Evolutionary conservation across 108 stramenopile genomes (phyloP), one percentile per base, ranked within the genome.

Genomic region (Schizochytrium sp.): DNA sequence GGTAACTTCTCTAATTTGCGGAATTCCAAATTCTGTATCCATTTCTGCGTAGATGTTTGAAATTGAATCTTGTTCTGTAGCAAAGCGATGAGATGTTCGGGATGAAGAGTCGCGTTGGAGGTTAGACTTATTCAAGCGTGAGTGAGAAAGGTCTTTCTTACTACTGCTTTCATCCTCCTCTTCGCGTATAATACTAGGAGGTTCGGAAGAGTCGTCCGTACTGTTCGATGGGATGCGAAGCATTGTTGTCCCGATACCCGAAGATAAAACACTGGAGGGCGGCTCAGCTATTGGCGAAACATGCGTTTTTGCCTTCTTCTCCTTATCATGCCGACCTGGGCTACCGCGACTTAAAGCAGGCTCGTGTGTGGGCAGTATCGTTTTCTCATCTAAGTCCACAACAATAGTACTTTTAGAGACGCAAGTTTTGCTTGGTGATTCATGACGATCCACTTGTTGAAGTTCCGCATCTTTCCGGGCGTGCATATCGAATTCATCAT

Each of bases 1-100:
- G 12, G 7, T 3, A 38, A 55, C 53, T 83, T 49, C 76, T 12
- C 76, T 10, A 28, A 83, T 83, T 55, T 55, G 76, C 1, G 76
- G 76, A 55, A 83, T 83, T 5, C 76, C 76, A 40, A 55, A 49
- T 50, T 83, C 76, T 55, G 76, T 83, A 42, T 83, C 76, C 76
- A 83, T 83, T 42, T 83, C 76, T 17, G 50, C 76, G 64, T 69
- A 69, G 2, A 69, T 69, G 28, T 69, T 69, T 7, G 64, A 69
- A 0, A 69, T 69, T 8, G 64, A 69, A 8, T 38, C 12, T 15
- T 69, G 64, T 12, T 69, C 64, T n/a, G 28, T 60, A n/a, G 59
- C 19, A 17, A 17, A 17, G 28, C 59, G 19, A 17, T 60, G 59
- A 1, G 17, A 60, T 60, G 59, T 17, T n/a, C 59, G 59, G 17